Base-by-base conservation (phyloP, 2,329 filamentous ascomycete species). In the Aspergillus piperis region DNA sequence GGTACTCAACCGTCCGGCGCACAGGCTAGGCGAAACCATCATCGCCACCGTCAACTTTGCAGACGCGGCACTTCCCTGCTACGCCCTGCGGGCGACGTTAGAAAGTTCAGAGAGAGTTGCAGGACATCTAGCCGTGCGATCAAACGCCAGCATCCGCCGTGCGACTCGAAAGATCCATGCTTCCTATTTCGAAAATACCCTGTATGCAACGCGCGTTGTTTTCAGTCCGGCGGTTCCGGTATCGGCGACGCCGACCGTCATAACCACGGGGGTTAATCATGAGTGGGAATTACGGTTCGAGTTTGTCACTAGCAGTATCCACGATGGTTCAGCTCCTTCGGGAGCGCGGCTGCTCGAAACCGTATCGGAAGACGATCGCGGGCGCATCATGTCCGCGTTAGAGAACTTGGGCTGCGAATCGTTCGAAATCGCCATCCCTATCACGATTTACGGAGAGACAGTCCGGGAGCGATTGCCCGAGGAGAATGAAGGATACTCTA, bases 221-320 rank as follows among this genome's bases (percentile, higher is more conserved):
- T 97, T 98, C 70, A 88, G 83, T 8, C 90, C 92, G 0, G 90
- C 91, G 0, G 92, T 99, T 52, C 95, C 95, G 0, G 84, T 90
- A 17, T 84, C 83, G 13, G 92, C 91, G 0, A 96, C 93, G 0
- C 95, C 95, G 0, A 92, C 95, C 64, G 96, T 99, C 67, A 85
- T 96, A 50, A 99, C 95, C 0, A 96, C 88, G 62, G 93, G 93
- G 2, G 86, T 99, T 3, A 90, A 86, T 64, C 80, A 97, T 25
- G 90, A 92, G 66, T 99, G 95, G 95, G 90, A 90, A 73, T 81
- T 99, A 36, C 83, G 91, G 1, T 87, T 99, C 60, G 93, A 98
- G 77, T 99, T 99, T 76, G 92, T 96, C 25, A 94, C 94, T 5
- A 88, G 90, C 5, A 86, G 83, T 42, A 66, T 69, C 8, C 73